Base-by-base conservation (phyloP, 768 basidiomycete species). In the Mycena chlorophos region DNA sequence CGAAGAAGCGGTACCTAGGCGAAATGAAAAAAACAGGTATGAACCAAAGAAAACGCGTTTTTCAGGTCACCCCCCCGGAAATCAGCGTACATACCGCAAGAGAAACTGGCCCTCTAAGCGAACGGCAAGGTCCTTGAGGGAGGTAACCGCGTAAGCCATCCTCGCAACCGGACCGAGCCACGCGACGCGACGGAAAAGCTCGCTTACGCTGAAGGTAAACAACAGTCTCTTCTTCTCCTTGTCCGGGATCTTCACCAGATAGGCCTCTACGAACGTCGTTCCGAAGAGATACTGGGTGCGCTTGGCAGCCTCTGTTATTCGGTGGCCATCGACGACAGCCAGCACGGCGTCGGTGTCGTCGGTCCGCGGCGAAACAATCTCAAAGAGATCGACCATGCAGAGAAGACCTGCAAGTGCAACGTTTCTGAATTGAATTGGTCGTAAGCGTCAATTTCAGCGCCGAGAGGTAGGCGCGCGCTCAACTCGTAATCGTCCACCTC, bases 341-440 rank as follows among this genome's bases (percentile, higher is more conserved):
- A 51, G 45, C 45, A 25, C 45, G 23, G 45, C 12, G 45, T 26
- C 13, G 45, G 45, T 27, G 45, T 12, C 8, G 45, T 46, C 4
- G 6, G 6, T n/a, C 13, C 12, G 45, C n/a, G n/a, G n/a, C n/a
- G n/a, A n/a, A n/a, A n/a, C n/a, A n/a, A 60, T 14, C 34, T 60
- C 58, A 58, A 85, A 89, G 30, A 89, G 74, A 68, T 89, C 88
- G 55, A 84, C 82, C n/a, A 80, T 82, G 68, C 88, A 90, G 22
- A 90, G 72, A 13, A 88, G 74, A 1, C 88, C 88, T 17, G 82
- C 70, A 20, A 77, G 78, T 30, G 78, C 71, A 39, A 86, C 68
- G 40, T 81, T 77, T 51, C 85, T 86, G 64, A 23, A 51, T 23
- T n/a, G 54, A 49, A 51, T 29, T 2, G 22, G 34, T 12, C n/a